Evolutionary conservation across 768 basidiomycete species (phyloP), one percentile per base, ranked within the genome.

Genomic region (Glaciozyma antarctica): DNA sequence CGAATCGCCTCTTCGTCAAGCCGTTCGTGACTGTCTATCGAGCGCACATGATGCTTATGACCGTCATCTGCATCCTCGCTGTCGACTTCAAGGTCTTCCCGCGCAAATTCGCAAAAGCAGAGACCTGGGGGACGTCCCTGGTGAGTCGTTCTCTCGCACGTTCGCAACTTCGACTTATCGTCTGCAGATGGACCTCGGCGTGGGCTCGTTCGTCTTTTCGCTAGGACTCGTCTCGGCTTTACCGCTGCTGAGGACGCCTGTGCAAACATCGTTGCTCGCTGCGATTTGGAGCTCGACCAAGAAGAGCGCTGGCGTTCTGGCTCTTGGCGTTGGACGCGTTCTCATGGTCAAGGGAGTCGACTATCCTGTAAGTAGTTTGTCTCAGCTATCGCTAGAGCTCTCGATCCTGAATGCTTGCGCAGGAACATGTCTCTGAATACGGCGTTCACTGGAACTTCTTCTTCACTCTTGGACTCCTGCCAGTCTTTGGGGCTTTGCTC

Each of bases 381-480:
- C 21, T 13, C 22, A 54, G 24, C 19, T 38, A 58, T 15, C 26
- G 4, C 6, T 10, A 22, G n/a, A 5, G 5, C 43, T 17, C 26
- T 28, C 41, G 22, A 47, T 24, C 8, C 32, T 38, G 4, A 38
- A 7, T 3, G n/a, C 4, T 15, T 1, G 30, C 44, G 38, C 64
- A 86, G 93, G 95, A 98, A 79, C 95, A 98, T 65, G 86, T 88
- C 61, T 86, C 92, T 0, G 95, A 99, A 77, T 98, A 98, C 69
- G 95, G 95, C 0, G 84, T 84, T 0, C 94, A 98, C 72, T 99
- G 95, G 95, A 98, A 98, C 75, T 97, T 98, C 78, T 99, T 99
- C 81, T 82, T 98, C 71, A 97, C 95, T 0, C 80, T 98, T 26
- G 90, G 87, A 0, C 70, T 89, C 0, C 75, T 97, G 8, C 92